These are phyloP conservation scores for Leishmania arabica DNA, from an alignment of 208 protist species.

Conservation along the genomic window DNA sequence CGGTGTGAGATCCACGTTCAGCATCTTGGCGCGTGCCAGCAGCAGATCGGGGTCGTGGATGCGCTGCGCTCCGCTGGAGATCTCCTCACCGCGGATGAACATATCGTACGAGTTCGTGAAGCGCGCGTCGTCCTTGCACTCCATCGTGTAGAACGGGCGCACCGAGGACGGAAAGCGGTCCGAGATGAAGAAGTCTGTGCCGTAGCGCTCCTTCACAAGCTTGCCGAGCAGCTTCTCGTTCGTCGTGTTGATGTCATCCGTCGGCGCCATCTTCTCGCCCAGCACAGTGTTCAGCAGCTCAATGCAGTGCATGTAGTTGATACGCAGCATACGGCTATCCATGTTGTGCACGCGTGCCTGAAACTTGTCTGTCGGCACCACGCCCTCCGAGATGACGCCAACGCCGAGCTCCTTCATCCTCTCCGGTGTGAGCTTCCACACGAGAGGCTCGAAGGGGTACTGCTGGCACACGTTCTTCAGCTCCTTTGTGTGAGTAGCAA, in stretches of 20 bases:
- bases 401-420: slow-evolving; percentile 84
- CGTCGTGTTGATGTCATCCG: slow-evolving; percentile 95
- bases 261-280: slow-evolving; percentile 77
- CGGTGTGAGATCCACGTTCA: slow-evolving; percentile 84
- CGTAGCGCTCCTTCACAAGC: slow-evolving; percentile 98
- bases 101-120: slow-evolving; percentile 99
- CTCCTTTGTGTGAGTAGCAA: slow-evolving; percentile 76
- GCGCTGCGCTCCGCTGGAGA: slow-evolving; percentile 99
- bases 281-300: slow-evolving; percentile 91
- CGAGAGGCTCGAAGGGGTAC: slow-evolving; percentile 94
- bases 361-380: slow-evolving; percentile 81
- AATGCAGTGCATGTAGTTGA: slow-evolving; percentile 94
- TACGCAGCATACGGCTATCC: slow-evolving; percentile 83
- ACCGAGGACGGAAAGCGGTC: slow-evolving; percentile 97
- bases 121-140: slow-evolving; percentile 90
- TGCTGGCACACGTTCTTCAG: slow-evolving; percentile 89
- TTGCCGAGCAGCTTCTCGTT: slow-evolving; percentile 97
- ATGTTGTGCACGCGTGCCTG: slow-evolving; percentile 79
- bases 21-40: slow-evolving; percentile 66
- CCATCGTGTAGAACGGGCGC: slow-evolving; percentile 99
- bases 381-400: slow-evolving; percentile 74
- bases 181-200: slow-evolving; percentile 99
- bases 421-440: slow-evolving; percentile 85
- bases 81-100: slow-evolving; percentile 99
- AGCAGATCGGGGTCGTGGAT: slow-evolving; percentile 98